phyloP scores from a whole-genome alignment of 2,329 filamentous ascomycete species.

The Scytalidium lignicola region DNA sequence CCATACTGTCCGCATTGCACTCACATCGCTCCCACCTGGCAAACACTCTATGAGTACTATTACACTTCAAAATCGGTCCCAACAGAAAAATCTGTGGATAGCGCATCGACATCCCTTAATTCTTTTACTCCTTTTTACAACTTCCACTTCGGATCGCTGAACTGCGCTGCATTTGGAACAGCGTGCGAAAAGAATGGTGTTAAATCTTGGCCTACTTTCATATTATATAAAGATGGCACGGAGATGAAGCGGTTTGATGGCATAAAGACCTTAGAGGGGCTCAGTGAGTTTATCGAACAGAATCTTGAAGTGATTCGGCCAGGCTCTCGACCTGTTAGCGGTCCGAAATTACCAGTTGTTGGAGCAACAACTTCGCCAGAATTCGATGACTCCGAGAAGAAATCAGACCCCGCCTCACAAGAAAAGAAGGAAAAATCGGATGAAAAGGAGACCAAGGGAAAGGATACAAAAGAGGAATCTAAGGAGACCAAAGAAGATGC shows the following conservation, averaged over 20 bases:
- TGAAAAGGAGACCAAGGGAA: slow-evolving; percentile 28
- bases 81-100: slow-evolving; percentile 25
- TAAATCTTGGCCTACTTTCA: slow-evolving; percentile 67
- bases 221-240: slow-evolving; percentile 75
- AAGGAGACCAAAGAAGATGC: slow-evolving; percentile 20
- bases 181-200: slow-evolving; percentile 67
- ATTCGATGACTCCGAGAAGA: slow-evolving; percentile 1
- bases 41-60: slow-evolving; percentile 89
- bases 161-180: slow-evolving; percentile 80
- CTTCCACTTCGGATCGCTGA: slow-evolving; percentile 79
- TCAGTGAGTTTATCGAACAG: slow-evolving; percentile 71
- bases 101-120: slow-evolving; percentile 41
- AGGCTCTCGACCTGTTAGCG: slow-evolving; percentile 63
- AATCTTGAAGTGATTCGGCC: slow-evolving; percentile 74
- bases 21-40: slow-evolving; percentile 72
- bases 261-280: slow-evolving; percentile 56
- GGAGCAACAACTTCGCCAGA: slow-evolving; percentile 46
- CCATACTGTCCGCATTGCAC: slow-evolving; percentile 27
- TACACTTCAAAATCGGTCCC: slow-evolving; percentile 70
- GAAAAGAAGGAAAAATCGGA: slow-evolving; percentile 30
- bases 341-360: slow-evolving; percentile 59
- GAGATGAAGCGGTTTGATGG: slow-evolving; percentile 59
- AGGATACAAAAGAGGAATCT: slow-evolving; percentile 11
- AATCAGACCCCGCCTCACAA: slow-evolving; percentile 7
- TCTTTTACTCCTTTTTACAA: slow-evolving; percentile 78